Base-by-base conservation (phyloP, 2,329 filamentous ascomycete species). In the Penicillium capsulatum region DNA sequence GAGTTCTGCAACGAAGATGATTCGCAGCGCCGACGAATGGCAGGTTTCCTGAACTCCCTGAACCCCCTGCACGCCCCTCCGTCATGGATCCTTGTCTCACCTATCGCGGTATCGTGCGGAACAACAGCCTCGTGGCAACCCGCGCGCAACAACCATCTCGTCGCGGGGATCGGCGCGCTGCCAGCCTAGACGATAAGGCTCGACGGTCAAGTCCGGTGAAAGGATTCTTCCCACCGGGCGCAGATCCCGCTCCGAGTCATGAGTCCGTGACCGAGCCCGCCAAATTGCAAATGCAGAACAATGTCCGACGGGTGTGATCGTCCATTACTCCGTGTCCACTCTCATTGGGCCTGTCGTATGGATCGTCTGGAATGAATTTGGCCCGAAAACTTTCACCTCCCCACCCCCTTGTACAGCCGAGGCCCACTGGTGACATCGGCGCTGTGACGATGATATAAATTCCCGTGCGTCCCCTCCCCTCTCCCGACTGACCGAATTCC, bases 261-360 rank as follows among this genome's bases (percentile, higher is more conserved):
- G 6, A 4, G 11, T 11, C 26, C 26, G 26, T 17, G 26, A 11
- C 26, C 26, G 26, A 28, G 6, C 26, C n/a, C 10, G 26, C 6
- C 16, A 24, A 17, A 30, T 42, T 43, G 31, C 15, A 45, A 48
- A 36, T n/a, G n/a, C 26, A 31, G 31, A 16, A 7, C 42, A 28
- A 44, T 43, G 35, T 36, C 46, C 40, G 40, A 38, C 35, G 34
- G 8, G 17, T 22, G 19, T 17, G 22, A 47, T 39, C 33, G 34
- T 29, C 9, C 15, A 26, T 40, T 34, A 46, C 43, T 41, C 40
- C 32, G 28, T 28, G 5, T 15, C 13, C 6, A 9, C 6, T 13
- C 38, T 26, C 17, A 49, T 49, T 49, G 43, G 46, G 17, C 17
- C 17, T 6, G 3, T 10, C 5, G 11, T 36, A 31, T 22, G 19